Base-by-base conservation (phyloP, 1,284 basidiomycete species). In the Sporisorium exsertum region DNA sequence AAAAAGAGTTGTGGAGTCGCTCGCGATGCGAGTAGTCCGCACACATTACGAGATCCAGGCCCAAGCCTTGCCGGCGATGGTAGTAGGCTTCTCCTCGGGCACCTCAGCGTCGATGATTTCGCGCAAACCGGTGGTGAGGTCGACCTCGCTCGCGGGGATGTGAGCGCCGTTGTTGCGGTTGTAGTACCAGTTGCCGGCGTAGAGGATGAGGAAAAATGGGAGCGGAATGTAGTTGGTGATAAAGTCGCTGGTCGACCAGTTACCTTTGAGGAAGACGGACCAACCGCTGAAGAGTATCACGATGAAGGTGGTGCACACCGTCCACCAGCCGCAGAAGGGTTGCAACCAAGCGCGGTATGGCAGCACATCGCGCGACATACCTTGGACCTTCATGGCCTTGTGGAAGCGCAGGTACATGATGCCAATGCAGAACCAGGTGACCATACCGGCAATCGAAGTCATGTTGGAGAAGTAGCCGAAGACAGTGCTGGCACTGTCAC, bases 391-490 rank as follows among this genome's bases (percentile, higher is more conserved):
- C 84, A 90, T 86, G n/a, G 90, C 91, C 70, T 88, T 88, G 77
- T 90, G 89, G 89, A 93, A 94, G 85, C 89, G 90, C 59, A 93
- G 81, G 86, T 92, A 93, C 12, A 91, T 91, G 52, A 92, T 59
- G 82, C 91, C 90, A 86, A 94, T 93, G 60, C 89, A 93, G 82
- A 92, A 91, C 94, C 94, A 96, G n/a, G 92, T 93, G 86, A 93
- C 88, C 58, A 92, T 84, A 52, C 91, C 91, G 15, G 89, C 88
- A 40, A 90, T 90, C 20, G 91, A 89, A 13, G 88, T 91, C 66
- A 92, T 86, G 84, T 91, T 91, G 80, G 91, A 64, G 80, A 80
- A 72, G 67, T 78, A 85, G 61, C 82, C 86, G 86, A 84, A 96
- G 94, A 47, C 94, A 91, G 54, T 70, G 66, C 59, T 87, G 18